Evolutionary conservation across 2,329 filamentous ascomycete genomes (phyloP), one percentile per base, ranked within the genome.

Genomic region (Fusarium acutatum): DNA sequence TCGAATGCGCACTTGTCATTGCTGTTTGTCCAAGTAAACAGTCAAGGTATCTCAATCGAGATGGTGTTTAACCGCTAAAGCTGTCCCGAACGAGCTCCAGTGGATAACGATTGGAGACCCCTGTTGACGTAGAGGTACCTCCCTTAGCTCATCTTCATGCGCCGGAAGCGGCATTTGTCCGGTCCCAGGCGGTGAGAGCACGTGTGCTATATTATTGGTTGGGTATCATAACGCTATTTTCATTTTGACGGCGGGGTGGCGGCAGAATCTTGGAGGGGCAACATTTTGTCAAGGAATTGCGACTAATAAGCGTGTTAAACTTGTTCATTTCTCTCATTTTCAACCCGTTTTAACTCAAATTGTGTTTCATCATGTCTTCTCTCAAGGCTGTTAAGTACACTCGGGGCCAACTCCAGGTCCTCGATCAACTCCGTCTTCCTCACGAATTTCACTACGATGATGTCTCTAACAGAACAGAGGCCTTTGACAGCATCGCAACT

Each of bases 391-490:
- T 96, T 83, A 91, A 91, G 76, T 96, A 96, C 82, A 85, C 86
- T 61, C 88, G 90, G 58, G 93, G 93, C 75, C 88, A 88, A 81
- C 87, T 96, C 65, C 87, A 93, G 75, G 94, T 96, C 73, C 88
- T 96, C 61, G 93, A 96, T 82, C 94, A 96, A 84, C 90, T 96
- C n/a, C 90, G 90, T 71, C 88, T 96, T 28, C 94, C 94, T 20
- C 93, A 96, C 79, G 90, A 93, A 76, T 91, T 94, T 79, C 89
- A 93, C 81, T 96, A 95, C 81, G 93, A 96, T 78, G 81, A 88
- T 72, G 89, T 96, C 60, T 87, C 87, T 35, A 93, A 89, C 17
- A 89, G 91, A 71, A 88, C 92, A 76, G 92, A 94, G 82, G 94
- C 93, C 41, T 96, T 94, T 84, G 91, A 94, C 80, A 93, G 92